A percentile compares a stretch with the other conserved stretches of the same genome.
Conservation (phyloP, 1,284 basidiomycete species). For the Sanguinoderma infundibulare region DNA sequence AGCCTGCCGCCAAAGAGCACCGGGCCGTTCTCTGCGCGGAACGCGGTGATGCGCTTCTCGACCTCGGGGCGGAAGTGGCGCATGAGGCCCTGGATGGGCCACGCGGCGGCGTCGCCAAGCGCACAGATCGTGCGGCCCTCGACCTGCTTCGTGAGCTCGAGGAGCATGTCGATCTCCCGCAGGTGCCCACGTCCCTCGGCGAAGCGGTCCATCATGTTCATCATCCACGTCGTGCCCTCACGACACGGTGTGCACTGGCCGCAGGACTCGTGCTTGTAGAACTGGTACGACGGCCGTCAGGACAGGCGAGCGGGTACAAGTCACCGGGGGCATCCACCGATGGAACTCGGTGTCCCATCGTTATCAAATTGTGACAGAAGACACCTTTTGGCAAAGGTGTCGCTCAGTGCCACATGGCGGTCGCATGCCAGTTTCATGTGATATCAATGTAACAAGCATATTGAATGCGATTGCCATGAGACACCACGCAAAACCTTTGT, state of each 20-base stretch:
- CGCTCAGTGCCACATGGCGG: too few species aligned
- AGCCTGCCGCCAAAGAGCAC: conserved; percentile 91
- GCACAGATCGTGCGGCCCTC: conserved; percentile 97
- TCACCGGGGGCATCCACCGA: too few species aligned
- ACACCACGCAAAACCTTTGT: too few species aligned
- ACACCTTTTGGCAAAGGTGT: too few species aligned
- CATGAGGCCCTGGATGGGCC: conserved; percentile 97
- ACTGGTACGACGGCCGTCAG: conserved; percentile 44
- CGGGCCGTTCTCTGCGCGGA: conserved; percentile 79
- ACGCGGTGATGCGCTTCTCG: conserved; percentile 84
- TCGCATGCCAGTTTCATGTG: too few species aligned
- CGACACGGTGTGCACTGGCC: conserved; percentile 98
- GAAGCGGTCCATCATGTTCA: conserved; percentile 97
- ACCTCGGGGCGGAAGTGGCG: conserved; percentile 97
- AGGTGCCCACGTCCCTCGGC: conserved; percentile 88
- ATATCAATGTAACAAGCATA: too few species aligned
- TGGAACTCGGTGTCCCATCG: too few species aligned
- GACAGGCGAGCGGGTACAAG: background rate
- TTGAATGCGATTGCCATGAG: too few species aligned
- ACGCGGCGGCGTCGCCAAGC: conserved; percentile 95
- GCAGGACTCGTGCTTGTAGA: conserved; percentile 99
- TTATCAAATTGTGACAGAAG: too few species aligned
- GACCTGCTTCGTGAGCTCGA: conserved; percentile 94
- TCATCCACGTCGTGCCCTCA: conserved; percentile 98
- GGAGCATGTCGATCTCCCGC: conserved; percentile 97